Conservation (phyloP, 768 basidiomycete genomes). For the Lactarius vividus region DNA sequence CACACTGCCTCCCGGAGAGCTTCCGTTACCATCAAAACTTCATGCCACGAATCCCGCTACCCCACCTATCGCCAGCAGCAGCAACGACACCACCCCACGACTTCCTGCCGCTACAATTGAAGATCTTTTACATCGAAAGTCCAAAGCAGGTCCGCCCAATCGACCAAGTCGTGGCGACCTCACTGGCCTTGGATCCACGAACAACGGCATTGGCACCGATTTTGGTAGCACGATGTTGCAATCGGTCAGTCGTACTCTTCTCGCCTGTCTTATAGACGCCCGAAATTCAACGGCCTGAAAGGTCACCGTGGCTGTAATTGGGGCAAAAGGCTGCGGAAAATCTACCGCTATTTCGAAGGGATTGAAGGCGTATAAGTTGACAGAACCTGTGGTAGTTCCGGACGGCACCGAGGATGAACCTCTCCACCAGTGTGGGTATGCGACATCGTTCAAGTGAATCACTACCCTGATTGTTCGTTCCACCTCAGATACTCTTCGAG, state of each 20-base stretch:
- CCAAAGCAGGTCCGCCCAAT: slow-evolving; percentile 12
- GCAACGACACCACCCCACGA: slow-evolving; percentile 1
- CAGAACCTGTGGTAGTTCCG: slow-evolving; percentile 31
- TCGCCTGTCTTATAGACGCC: neutral
- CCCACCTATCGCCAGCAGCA: neutral
- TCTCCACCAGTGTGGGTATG: slow-evolving; percentile 32
- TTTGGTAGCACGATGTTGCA: slow-evolving; percentile 8
- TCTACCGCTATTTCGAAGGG: slow-evolving; percentile 78
- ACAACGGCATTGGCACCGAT: slow-evolving; percentile 1
- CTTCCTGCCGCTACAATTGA: slow-evolving; percentile 1
- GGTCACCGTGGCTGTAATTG: slow-evolving; percentile 75
- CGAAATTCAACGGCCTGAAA: slow-evolving; percentile 26
- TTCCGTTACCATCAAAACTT: slow-evolving; percentile 35
- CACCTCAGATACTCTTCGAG: slow-evolving; percentile 41
- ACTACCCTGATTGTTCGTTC: slow-evolving; percentile 32
- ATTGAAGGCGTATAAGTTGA: slow-evolving; percentile 56
- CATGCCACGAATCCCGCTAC: slow-evolving; percentile 1
- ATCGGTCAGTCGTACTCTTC: slow-evolving; percentile 15
- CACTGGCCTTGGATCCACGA: neutral
- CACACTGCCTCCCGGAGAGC: slow-evolving; percentile 33
- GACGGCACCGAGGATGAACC: slow-evolving; percentile 25
- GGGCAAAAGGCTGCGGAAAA: slow-evolving; percentile 79
- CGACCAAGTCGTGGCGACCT: slow-evolving; percentile 7
- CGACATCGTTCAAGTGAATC: slow-evolving; percentile 29
- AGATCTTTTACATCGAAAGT: neutral